phyloP scores from a whole-genome alignment of 208 protist genomes.

The Spongospora subterranea region DNA sequence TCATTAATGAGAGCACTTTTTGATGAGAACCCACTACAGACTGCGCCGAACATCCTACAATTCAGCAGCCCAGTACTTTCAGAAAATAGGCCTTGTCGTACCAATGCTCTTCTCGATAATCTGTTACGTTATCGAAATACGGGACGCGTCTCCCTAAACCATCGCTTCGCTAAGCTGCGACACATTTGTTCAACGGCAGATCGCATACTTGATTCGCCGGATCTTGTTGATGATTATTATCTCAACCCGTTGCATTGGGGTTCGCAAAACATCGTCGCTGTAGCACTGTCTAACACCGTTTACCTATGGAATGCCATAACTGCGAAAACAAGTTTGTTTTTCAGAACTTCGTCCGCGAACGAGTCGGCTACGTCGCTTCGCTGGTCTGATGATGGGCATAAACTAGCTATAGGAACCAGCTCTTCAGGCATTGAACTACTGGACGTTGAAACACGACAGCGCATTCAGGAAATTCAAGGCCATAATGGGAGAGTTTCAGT shows the following conservation, averaged over 20 bases:
- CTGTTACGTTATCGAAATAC: neutral
- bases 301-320: constrained; percentile 97
- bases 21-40: no score
- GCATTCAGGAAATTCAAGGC: constrained; percentile 82
- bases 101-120: no score
- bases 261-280: constrained; percentile 86
- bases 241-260: constrained; percentile 98
- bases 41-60: no score
- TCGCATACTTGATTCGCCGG: constrained; percentile 95
- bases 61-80: no score
- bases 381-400: constrained; percentile 86
- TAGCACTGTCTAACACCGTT: constrained; percentile 91
- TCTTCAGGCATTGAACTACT: constrained; percentile 69
- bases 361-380: constrained; percentile 86
- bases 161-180: neutral
- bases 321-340: constrained; percentile 66
- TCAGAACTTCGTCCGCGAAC: constrained; percentile 64
- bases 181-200: constrained; percentile 56
- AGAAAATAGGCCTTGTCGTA: no score
- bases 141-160: no score
- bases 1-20: no score
- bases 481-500: constrained; percentile 87
- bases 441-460: constrained; percentile 70
- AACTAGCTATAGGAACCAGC: constrained; percentile 75
- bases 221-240: constrained; percentile 98